Base-by-base conservation (phyloP, 192 early-diverging fungal species). In the Irineochytrium annulatum region DNA sequence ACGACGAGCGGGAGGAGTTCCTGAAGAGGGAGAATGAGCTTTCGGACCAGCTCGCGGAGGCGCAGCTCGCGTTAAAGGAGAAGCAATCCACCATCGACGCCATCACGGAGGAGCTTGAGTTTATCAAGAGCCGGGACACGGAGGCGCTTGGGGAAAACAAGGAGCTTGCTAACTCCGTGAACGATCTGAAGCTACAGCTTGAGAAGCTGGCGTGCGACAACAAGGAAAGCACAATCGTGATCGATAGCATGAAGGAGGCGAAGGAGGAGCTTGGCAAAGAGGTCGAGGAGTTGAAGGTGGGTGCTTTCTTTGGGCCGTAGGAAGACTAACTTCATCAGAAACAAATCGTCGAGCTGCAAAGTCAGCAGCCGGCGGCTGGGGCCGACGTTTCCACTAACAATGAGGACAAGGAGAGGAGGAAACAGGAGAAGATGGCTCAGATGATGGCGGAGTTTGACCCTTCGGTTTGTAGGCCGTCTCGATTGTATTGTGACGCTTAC, bases 1-100 rank as follows among this genome's bases (percentile, higher is more conserved):
- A 91, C 41, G 96, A 97, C 69, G 94, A 97, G 70, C 79, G 91
- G 28, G 94, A 98, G 43, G 95, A 94, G 52, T 97, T 98, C 66
- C 66, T 97, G 71, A 80, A 83, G 41, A 83, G 97, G 30, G 97
- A 99, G 71, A 95, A 94, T 70, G 97, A 99, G 68, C 80, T 98
- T 57, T 87, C 83, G 54, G 94, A 99, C 63, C 86, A 91, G 59
- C 73, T 99, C 44, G 84, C 93, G 3, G 92, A 97, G 49, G 94
- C 92, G 64, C 94, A 98, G 60, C 71, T 84, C 19, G 90, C 91
- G 54, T 71, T 98, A 58, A 77, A 85, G 44, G 67, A 76, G 22
- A 60, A 78, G 27, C 68, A 85, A 52, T 84, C 84, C 60, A 52
- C 77, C 19, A 60, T 86, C 35, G 76, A 81, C 19, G 52, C 73